These are phyloP conservation scores for Pichia sporocuriosa DNA, from an alignment of 805 yeast genomes.

Conservation along the genomic window DNA sequence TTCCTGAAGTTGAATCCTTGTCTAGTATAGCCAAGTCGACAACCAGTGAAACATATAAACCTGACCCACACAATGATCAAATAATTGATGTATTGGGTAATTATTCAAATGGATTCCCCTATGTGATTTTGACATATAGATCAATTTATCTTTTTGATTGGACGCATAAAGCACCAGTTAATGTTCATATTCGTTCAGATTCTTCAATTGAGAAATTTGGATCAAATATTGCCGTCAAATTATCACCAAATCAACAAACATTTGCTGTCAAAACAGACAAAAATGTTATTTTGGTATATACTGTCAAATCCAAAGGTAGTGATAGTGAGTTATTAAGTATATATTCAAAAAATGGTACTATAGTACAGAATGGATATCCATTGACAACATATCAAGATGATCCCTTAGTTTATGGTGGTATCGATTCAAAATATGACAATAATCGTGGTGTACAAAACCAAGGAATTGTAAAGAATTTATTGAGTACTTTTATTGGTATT, in stretches of 20 bases:
- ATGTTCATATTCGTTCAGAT: slow-evolving; percentile 38
- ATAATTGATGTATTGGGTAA: slow-evolving; percentile 5
- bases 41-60: slow-evolving; percentile 13
- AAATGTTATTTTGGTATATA: slow-evolving; percentile 38
- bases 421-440: slow-evolving; percentile 5
- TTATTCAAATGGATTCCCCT: slow-evolving; percentile 19
- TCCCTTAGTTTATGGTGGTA: slow-evolving; percentile 11
- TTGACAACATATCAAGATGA: slow-evolving; percentile 10
- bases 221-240: slow-evolving; percentile 32
- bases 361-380: slow-evolving; percentile 29
- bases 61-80: slow-evolving; percentile 25
- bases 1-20: slow-evolving; percentile 25
- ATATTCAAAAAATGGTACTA: slow-evolving; percentile 24
- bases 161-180: slow-evolving; percentile 40
- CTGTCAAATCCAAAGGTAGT: slow-evolving; percentile 26
- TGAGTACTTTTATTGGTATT: slow-evolving; percentile 22
- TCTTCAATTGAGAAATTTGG: slow-evolving; percentile 44
- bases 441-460: slow-evolving; percentile 5
- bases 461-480: slow-evolving; percentile 23
- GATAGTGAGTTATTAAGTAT: slow-evolving; percentile 28
- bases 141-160: slow-evolving; percentile 35
- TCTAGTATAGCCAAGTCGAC: slow-evolving; percentile 12
- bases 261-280: slow-evolving; percentile 36
- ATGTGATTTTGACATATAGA: slow-evolving; percentile 31
- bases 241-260: slow-evolving; percentile 32